Evolutionary conservation across 768 basidiomycete species (phyloP), one percentile per base, ranked within the genome.

Genomic region (Lanmaoa rubissima): DNA sequence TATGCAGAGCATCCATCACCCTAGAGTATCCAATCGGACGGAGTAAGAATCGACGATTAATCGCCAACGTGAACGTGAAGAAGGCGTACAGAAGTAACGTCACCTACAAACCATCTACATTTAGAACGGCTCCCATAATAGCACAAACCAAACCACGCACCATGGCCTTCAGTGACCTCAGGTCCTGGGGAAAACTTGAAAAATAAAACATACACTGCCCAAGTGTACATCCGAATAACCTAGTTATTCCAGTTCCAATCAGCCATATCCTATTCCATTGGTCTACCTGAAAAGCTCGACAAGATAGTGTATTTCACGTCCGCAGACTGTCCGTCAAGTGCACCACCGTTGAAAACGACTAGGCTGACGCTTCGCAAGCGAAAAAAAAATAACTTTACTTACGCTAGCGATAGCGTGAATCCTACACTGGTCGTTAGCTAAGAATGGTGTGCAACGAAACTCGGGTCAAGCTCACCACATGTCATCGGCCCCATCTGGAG

Each of bases 401-500:
- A 63, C 61, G 47, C 10, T 36, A 42, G 7, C 17, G 53, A 36
- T 14, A 62, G 2, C 19, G 36, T 19, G 34, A 47, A 45, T 11
- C 60, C 61, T 62, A 19, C 3, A 14, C 17, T 5, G 4, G 17
- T 10, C 5, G 2, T 58, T 35, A 54, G 48, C 35, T 11, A 12
- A 3, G 21, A 9, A 21, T 32, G 21, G 5, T 14, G 16, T 14
- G 12, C 16, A n/a, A n/a, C n/a, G n/a, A n/a, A n/a, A n/a, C n/a
- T n/a, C n/a, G 3, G n/a, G 5, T 40, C 8, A 24, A 51, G 11
- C 61, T 53, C 32, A 59, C 61, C 57, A 47, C 48, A 53, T 4
- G 21, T 13, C 10, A 19, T 35, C 7, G 51, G 50, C 0, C 28
- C 56, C 50, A 35, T 43, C 24, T 43, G 14, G 24, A 42, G 53